Percentiles rank a stretch among this genome's conserved stretches.
phyloP scores from a whole-genome alignment of 306 rosid species.

The Quercus alba region DNA sequence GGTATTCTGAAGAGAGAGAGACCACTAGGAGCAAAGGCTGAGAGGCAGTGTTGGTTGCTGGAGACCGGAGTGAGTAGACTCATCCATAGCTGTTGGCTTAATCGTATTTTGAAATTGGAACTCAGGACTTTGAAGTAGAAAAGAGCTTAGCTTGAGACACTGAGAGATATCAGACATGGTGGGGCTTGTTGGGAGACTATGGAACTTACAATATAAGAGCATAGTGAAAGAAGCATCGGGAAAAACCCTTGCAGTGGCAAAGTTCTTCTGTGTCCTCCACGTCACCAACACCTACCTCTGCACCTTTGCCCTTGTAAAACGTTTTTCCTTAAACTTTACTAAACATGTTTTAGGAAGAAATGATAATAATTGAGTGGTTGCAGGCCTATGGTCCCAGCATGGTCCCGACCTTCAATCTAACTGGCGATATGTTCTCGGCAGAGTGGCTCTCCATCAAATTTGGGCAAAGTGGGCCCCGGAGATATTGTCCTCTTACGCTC shows the following conservation, averaged over 20 bases:
- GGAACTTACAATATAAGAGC: background rate
- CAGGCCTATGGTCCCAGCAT: slow-evolving; percentile 80
- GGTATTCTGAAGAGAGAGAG: no score
- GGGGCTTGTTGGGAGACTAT: slow-evolving; percentile 6
- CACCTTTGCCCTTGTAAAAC: slow-evolving; percentile 36
- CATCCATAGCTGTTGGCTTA: no score
- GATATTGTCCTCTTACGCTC: slow-evolving; percentile 55
- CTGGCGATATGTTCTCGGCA: slow-evolving; percentile 11
- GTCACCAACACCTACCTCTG: slow-evolving; percentile 38
- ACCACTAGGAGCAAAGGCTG: no score
- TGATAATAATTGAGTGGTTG: slow-evolving; percentile 14
- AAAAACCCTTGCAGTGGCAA: slow-evolving; percentile 2
- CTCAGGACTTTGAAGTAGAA: no score
- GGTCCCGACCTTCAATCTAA: slow-evolving; percentile 57
- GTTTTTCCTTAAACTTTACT: no score
- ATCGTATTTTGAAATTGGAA: no score
- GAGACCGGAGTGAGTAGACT: no score
- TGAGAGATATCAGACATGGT: background rate
- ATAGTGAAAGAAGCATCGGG: slow-evolving; percentile 34
- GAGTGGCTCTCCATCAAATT: slow-evolving; percentile 53
- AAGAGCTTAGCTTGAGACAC: no score
- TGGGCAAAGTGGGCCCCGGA: slow-evolving; percentile 46
- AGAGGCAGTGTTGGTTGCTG: no score
- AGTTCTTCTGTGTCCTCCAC: slow-evolving; percentile 45
- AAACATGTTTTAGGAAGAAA: background rate